Conservation (phyloP, 768 basidiomycete species). For the Krasilnikovozyma curviuscula region DNA sequence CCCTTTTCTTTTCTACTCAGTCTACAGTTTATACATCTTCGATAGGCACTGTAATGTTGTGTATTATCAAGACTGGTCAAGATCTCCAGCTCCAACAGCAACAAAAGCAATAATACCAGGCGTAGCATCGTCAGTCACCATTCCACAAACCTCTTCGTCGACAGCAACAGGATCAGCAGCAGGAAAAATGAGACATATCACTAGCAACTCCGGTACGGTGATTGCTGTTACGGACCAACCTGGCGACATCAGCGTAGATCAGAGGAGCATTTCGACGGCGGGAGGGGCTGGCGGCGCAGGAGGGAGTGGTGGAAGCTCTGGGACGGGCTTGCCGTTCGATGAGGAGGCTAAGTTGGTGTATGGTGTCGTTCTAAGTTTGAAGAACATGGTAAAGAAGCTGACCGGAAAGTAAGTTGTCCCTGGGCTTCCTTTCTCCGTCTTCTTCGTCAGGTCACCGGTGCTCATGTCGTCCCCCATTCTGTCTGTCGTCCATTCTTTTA, state of each 20-base stretch:
- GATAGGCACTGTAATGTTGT: slow-evolving; percentile 79
- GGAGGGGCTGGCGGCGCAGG: slow-evolving; percentile 9
- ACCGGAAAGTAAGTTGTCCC: slow-evolving; percentile 47
- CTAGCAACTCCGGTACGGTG: not conserved
- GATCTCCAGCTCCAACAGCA: slow-evolving; percentile 48
- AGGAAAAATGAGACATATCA: too few species aligned
- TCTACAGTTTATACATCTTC: too few species aligned
- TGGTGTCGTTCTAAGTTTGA: slow-evolving; percentile 72
- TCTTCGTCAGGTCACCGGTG: not conserved
- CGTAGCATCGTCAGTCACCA: slow-evolving; percentile 50
- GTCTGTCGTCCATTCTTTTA: not conserved
- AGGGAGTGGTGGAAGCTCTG: slow-evolving; percentile 28
- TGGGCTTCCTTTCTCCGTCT: not conserved
- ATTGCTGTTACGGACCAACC: not conserved
- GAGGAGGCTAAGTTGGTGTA: slow-evolving; percentile 96
- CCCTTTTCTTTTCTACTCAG: too few species aligned
- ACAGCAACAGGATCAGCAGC: too few species aligned
- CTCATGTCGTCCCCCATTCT: not conserved
- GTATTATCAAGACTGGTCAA: slow-evolving; percentile 89
- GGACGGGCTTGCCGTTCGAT: slow-evolving; percentile 62
- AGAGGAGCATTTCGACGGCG: not conserved
- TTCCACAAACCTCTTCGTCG: slow-evolving; percentile 13
- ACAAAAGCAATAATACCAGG: slow-evolving; percentile 52
- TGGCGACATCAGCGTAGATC: not conserved
- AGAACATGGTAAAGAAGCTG: slow-evolving; percentile 89